Evolutionary conservation across 23 red algal species (phyloP).

Genomic region (Agarophyton chilense): DNA sequence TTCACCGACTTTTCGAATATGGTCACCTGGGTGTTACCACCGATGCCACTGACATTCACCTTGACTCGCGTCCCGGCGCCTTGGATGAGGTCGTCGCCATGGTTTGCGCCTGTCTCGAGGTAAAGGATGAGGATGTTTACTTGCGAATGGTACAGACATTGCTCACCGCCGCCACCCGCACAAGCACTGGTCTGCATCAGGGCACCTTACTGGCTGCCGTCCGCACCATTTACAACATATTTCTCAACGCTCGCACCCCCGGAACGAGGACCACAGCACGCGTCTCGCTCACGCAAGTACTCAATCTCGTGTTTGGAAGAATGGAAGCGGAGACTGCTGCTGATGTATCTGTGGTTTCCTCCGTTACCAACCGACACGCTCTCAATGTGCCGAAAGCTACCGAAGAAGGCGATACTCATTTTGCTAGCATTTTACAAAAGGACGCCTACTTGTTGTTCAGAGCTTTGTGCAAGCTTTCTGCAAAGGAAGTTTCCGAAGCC

Average conservation of each 20-base stretch:
- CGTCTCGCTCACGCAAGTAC: constrained; percentile 79
- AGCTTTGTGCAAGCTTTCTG: constrained; percentile 94
- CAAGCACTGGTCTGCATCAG: constrained; percentile 77
- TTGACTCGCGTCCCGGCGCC: constrained; percentile 28
- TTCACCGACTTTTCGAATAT: constrained; percentile 86
- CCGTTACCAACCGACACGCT: background rate
- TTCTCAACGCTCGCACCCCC: constrained; percentile 68
- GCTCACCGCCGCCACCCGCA: constrained; percentile 77
- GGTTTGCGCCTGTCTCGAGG: constrained; percentile 88
- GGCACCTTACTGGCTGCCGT: constrained; percentile 79
- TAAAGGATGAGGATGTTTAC: constrained; percentile 89
- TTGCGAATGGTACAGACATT: constrained; percentile 93
- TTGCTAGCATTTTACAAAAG: constrained; percentile 67
- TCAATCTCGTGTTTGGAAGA: constrained; percentile 80
- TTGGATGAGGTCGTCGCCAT: constrained; percentile 79
- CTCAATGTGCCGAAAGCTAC: constrained; percentile 34
- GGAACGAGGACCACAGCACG: constrained; percentile 87
- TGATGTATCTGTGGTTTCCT: background rate
- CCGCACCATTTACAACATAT: constrained; percentile 95
- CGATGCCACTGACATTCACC: constrained; percentile 35
- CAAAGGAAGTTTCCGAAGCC: constrained; percentile 67
- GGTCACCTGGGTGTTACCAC: constrained; percentile 63
- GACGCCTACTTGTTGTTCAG: constrained; percentile 97
- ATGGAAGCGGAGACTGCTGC: constrained; percentile 69
- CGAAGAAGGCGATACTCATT: constrained; percentile 61